Percentiles rank a stretch among this genome's conserved stretches.
Conservation (phyloP, 495 filamentous ascomycete genomes). For the Talaromyces thailandensis region DNA sequence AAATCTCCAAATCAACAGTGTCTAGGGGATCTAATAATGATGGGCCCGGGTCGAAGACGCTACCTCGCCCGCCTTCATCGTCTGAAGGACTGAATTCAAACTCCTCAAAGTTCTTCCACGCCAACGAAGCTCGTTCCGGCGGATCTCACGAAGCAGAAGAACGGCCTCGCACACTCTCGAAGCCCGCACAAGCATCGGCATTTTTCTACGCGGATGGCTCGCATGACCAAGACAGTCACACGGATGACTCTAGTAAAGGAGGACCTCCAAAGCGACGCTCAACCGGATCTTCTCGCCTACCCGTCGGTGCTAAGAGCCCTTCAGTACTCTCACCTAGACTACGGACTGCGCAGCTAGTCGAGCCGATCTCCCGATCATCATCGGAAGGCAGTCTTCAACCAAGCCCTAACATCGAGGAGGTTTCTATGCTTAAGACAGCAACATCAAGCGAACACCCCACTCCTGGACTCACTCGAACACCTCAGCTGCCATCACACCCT, state of each 20-base stretch:
- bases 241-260: constrained; percentile 13
- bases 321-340: constrained; percentile 32
- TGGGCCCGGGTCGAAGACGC: background rate
- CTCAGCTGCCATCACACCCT: background rate
- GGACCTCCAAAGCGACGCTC: constrained; percentile 22
- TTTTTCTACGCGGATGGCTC: constrained; percentile 52
- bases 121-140: constrained; percentile 52
- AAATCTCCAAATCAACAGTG: constrained; percentile 22
- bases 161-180: constrained; percentile 18
- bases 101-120: constrained; percentile 67
- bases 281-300: constrained; percentile 26
- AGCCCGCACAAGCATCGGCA: constrained; percentile 31
- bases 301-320: constrained; percentile 16
- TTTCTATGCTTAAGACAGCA: constrained; percentile 5
- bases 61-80: constrained; percentile 23
- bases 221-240: constrained; percentile 23
- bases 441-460: background rate
- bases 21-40: constrained; percentile 27
- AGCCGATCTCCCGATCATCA: constrained; percentile 17
- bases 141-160: constrained; percentile 17
- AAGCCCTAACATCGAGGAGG: constrained; percentile 12
- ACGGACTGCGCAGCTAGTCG: constrained; percentile 27
- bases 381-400: constrained; percentile 17
- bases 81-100: constrained; percentile 17
- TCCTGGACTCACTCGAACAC: background rate